Evolutionary conservation across 164 flowering plant species (phyloP), one percentile per base, ranked within the genome.

Genomic region (Platanus orientalis): DNA sequence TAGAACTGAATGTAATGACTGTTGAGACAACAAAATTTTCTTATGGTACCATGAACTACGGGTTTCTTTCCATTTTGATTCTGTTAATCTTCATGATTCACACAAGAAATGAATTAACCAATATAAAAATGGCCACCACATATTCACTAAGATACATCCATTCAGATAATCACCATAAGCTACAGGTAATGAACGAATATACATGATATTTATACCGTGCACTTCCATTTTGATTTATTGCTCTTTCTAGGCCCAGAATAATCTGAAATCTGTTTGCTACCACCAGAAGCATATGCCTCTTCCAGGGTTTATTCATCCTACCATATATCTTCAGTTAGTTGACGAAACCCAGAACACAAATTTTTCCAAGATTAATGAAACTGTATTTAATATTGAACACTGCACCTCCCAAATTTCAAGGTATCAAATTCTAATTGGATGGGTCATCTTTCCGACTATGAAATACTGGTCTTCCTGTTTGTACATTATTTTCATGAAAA

Each of bases 211-310:
- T 19, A 45, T 17, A 45, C 20, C 19, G 19, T 16, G 6, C 20
- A 19, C 19, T 19, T 45, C 20, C 49, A 19, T 17, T 45, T 45
- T 45, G 49, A 45, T 16, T 6, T 17, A 17, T 45, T 45, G 49
- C 49, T 16, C 75, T 19, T 45, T 19, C 49, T 45, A 12, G n/a
- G 85, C 49, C 79, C 78, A 55, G 92, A 60, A 73, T 70, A 68
- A 63, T 80, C 71, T 7, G 88, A 87, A 66, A 79, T 60, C 65
- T 73, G 77, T 73, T 89, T 83, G 60, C 73, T 69, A 52, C 55
- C 67, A 65, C 69, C 80, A 27, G 96, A 80, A 71, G 84, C 82
- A 79, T 81, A 82, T 54, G 84, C 85, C 70, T 79, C 89, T 68
- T n/a, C n/a, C n/a, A 79, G 70, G 58, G 67, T 72, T 49, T 72